Percentiles rank a stretch among this genome's conserved stretches.
phyloP scores from a whole-genome alignment of 192 early-diverging fungal species.

The Linnemannia schmuckeri region DNA sequence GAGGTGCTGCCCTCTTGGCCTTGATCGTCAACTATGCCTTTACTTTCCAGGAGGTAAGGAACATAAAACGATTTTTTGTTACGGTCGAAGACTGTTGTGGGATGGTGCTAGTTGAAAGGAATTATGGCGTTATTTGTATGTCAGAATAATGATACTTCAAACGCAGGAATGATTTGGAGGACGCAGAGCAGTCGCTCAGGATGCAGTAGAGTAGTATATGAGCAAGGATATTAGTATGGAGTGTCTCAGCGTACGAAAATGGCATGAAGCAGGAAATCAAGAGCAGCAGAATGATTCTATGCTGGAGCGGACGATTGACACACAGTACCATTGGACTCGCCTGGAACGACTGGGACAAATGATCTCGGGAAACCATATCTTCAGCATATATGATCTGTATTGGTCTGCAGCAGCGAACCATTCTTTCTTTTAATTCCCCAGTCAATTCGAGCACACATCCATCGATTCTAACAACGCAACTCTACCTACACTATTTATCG shows the following conservation, averaged over 20 bases:
- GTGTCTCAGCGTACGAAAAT: background rate
- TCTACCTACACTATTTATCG: background rate
- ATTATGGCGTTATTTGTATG: background rate
- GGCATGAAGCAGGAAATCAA: background rate
- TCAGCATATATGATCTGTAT: background rate
- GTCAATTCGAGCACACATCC: background rate
- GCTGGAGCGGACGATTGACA: background rate
- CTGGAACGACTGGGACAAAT: background rate
- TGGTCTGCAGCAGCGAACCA: background rate
- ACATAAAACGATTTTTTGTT: background rate
- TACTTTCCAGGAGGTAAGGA: conserved; percentile 75
- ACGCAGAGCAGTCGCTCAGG: background rate
- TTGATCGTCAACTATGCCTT: conserved; percentile 83
- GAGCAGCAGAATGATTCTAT: background rate
- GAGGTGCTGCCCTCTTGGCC: conserved; percentile 75
- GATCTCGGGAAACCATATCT: background rate
- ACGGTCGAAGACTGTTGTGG: background rate
- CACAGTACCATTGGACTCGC: background rate
- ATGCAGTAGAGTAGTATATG: background rate
- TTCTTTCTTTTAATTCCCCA: too few relatives aligned
- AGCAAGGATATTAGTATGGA: background rate
- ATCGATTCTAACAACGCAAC: background rate
- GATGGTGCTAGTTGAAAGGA: background rate
- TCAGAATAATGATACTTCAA: background rate
- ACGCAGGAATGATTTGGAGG: background rate